A percentile compares a stretch with the other conserved stretches of the same genome.
Evolutionary conservation across 2,329 filamentous ascomycete species (phyloP).

Genomic region (Fusarium sulawesiense): DNA sequence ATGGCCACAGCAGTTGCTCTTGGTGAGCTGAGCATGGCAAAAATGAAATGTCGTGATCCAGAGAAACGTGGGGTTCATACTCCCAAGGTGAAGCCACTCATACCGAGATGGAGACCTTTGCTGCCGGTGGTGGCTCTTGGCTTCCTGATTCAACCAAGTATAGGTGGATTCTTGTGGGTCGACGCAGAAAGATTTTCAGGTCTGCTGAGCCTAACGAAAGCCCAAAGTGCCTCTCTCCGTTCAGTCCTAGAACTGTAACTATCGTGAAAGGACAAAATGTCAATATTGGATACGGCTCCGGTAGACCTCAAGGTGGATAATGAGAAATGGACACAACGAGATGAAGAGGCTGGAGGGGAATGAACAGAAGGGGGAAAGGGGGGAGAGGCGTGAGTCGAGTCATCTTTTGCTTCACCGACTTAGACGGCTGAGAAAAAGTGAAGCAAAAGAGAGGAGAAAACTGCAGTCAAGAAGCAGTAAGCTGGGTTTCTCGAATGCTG

Average conservation of each 20-base stretch:
- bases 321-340: constrained; percentile 21
- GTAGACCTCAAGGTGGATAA: constrained; percentile 28
- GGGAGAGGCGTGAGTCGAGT: constrained; percentile 18
- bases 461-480: neutral
- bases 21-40: constrained; percentile 7
- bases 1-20: neutral
- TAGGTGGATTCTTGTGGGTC: constrained; percentile 28
- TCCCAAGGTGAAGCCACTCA: constrained; percentile 35
- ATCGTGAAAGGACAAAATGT: constrained; percentile 19
- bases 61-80: constrained; percentile 28
- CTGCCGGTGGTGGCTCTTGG: constrained; percentile 31
- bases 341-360: constrained; percentile 36
- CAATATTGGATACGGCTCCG: constrained; percentile 34
- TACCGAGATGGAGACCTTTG: constrained; percentile 18
- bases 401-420: constrained; percentile 24
- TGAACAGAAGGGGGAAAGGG: neutral
- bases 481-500: neutral
- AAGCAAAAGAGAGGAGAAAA: neutral
- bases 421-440: neutral
- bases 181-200: constrained; percentile 35
- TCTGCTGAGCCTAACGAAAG: constrained; percentile 38
- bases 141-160: constrained; percentile 37
- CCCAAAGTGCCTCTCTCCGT: neutral
- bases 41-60: constrained; percentile 20
- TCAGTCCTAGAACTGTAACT: neutral